Conservation (phyloP, 768 basidiomycete genomes). For the Tylopilus felleus region DNA sequence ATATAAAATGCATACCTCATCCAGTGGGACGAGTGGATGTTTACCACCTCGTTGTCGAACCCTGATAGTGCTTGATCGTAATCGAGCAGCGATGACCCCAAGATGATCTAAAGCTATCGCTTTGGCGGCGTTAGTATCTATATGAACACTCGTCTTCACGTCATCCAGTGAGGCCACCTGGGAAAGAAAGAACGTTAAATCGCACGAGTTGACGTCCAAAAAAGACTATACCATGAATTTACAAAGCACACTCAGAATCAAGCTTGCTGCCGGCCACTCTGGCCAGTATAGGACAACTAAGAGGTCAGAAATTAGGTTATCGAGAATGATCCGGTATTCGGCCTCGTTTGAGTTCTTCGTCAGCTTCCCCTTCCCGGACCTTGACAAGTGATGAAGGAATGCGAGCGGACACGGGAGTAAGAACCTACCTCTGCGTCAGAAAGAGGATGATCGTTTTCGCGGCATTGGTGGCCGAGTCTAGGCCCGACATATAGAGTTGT, state of each 20-base stretch:
- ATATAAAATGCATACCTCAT: conserved; percentile 51
- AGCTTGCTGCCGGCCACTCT: conserved; percentile 92
- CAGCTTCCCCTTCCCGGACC: conserved; percentile 82
- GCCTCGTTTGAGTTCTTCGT: conserved; percentile 92
- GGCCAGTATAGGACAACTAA: conserved; percentile 89
- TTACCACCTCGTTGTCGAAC: conserved; percentile 33
- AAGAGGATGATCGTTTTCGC: conserved; percentile 82
- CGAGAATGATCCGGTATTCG: conserved; percentile 90
- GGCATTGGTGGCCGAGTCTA: conserved; percentile 81
- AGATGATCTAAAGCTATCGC: conserved; percentile 90
- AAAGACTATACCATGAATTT: conserved; percentile 70
- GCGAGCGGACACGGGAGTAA: neutral
- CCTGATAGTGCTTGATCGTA: conserved; percentile 57
- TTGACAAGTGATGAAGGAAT: conserved; percentile 23
- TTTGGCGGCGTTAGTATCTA: conserved; percentile 83
- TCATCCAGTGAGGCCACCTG: conserved; percentile 85
- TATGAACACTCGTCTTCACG: conserved; percentile 57
- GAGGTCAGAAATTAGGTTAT: conserved; percentile 85
- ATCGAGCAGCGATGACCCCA: conserved; percentile 84
- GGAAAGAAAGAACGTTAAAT: neutral
- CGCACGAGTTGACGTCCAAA: neutral
- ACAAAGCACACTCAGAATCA: conserved; percentile 76
- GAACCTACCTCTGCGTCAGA: conserved; percentile 59
- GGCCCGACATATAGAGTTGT: conserved; percentile 60
- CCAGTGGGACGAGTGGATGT: conserved; percentile 52